These are phyloP conservation scores for Emydomyces testavorans DNA, from an alignment of 2,329 filamentous ascomycete species.

Conservation along the genomic window DNA sequence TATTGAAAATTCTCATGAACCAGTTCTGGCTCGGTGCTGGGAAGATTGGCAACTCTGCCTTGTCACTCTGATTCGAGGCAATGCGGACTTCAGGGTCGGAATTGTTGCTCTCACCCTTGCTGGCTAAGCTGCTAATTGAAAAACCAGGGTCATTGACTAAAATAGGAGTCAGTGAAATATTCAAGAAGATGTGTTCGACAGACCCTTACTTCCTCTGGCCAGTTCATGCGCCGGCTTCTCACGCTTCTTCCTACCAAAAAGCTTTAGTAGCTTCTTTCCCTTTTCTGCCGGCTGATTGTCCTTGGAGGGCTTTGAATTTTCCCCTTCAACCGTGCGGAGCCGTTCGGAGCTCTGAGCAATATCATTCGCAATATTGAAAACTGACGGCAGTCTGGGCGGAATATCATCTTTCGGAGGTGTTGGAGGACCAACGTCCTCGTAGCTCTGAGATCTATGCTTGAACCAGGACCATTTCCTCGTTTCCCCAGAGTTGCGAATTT, in stretches of 20 bases:
- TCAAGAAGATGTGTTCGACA: background rate
- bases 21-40: slow-evolving; percentile 57
- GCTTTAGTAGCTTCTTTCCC: slow-evolving; percentile 38
- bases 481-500: slow-evolving; percentile 19
- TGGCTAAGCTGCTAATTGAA: slow-evolving; percentile 6
- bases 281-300: slow-evolving; percentile 8
- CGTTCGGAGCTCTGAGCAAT: slow-evolving; percentile 3
- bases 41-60: slow-evolving; percentile 19
- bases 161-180: background rate
- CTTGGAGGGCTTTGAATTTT: slow-evolving; percentile 1
- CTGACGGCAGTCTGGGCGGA: slow-evolving; percentile 19
- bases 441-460: slow-evolving; percentile 25
- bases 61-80: slow-evolving; percentile 15
- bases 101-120: slow-evolving; percentile 6
- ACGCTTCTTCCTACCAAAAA: slow-evolving; percentile 41
- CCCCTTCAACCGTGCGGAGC: background rate
- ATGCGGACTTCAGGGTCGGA: slow-evolving; percentile 10
- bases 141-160: slow-evolving; percentile 5
- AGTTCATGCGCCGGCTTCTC: slow-evolving; percentile 26
- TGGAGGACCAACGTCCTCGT: slow-evolving; percentile 19
- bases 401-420: slow-evolving; percentile 20
- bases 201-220: slow-evolving; percentile 31
- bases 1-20: slow-evolving; percentile 77
- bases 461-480: slow-evolving; percentile 40
- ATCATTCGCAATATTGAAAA: slow-evolving; percentile 15